Evolutionary conservation across 129 eudicot genomes (phyloP), one percentile per base, ranked within the genome.

Genomic region (Deinandra increscens): DNA sequence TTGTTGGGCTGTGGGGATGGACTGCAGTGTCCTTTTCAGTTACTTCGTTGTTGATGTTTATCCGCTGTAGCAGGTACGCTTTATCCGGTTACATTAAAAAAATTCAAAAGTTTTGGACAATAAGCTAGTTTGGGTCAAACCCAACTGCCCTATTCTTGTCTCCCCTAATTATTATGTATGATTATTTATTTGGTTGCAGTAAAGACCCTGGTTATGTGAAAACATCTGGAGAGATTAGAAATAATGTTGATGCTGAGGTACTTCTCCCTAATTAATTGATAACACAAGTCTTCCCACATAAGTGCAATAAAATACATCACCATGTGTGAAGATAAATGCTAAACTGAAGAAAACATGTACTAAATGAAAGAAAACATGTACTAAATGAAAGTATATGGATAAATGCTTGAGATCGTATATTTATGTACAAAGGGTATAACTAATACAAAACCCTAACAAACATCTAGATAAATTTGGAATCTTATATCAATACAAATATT

Each of bases 1-100:
- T 82, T 72, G 86, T 92, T 59, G 98, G 86, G 69, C 90, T 92
- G 62, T 92, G 98, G 98, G 96, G 95, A 46, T 92, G 98, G 98
- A 83, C 82, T 68, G 95, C 75, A 58, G 96, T 89, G 68, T 89
- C 90, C 17, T 36, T 89, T 34, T 81, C 86, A 69, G 75, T 89
- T 71, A 77, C 79, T 69, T 64, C 95, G 19, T 74, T 92, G 64
- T 6, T 89, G 46, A 85, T 89, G 98, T 79, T 92, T 38, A 23
- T 81, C 34, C 95, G 81, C 2, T 86, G 95, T 78, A 88, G 98
- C 79, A 92, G 98, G 98, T 92, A 79, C 4, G 13, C 45, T 63
- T 73, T 56, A 48, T 45, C 14, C n/a, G 66, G 55, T 13, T 70
- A n/a, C 7, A 66, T 5, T 44, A n/a, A 20, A 33, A 29, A 13